Base-by-base conservation (phyloP, 345 rosid species). In the Populus simonii region DNA sequence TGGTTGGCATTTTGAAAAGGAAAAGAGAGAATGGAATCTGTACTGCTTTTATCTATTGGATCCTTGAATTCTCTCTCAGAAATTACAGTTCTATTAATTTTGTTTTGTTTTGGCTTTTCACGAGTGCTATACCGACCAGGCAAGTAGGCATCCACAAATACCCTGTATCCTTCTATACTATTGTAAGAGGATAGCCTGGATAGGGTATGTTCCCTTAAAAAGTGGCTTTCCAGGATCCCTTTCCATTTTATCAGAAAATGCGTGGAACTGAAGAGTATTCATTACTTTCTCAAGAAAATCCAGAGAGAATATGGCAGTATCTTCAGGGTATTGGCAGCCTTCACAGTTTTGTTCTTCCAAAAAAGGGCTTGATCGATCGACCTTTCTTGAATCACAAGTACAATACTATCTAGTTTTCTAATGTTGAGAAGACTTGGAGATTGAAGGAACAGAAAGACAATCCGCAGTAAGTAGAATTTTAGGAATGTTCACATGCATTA, bases 141-240 rank as follows among this genome's bases (percentile, higher is more conserved):
- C 72, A 27, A 55, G 29, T 25, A 51, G 79, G 73, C 35, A 9
- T 6, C 69, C 55, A 43, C 16, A 66, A 73, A 49, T 13, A 25
- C 15, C 59, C 41, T 11, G n/a, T 33, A 45, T 68, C 47, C 53
- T 70, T 62, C 43, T 63, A 63, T 20, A 74, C 25, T 49, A 47
- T 17, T 18, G 63, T 57, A 47, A 7, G 49, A 59, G 36, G 35
- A 63, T n/a, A n/a, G n/a, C n/a, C n/a, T n/a, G n/a, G n/a, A n/a
- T 22, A 15, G 31, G 63, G 49, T 5, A 61, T 71, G 75, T 62
- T 69, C 71, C 5, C 43, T 80, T 74, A 27, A 66, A 71, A 72
- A 76, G 70, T 71, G 62, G 67, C 77, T 76, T 80, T 80, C 33
- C 68, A 39, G 29, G 11, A 39, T 72, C 67, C 6, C 61, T 76